phyloP scores from a whole-genome alignment of 2,329 filamentous ascomycete genomes.

The Alternaria postmessia region DNA sequence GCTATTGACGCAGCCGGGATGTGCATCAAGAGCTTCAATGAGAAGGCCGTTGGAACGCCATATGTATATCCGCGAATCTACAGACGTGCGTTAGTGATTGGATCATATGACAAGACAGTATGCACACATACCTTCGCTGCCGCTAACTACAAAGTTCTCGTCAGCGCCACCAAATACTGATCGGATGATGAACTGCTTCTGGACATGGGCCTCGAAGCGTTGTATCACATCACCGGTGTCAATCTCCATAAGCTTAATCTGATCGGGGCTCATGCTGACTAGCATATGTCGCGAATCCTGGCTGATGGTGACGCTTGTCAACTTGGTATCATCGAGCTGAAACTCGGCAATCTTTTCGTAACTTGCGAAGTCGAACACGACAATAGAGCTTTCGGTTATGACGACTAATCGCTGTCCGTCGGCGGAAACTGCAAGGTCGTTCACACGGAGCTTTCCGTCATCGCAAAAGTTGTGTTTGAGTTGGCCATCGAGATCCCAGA shows the following conservation, averaged over 20 bases:
- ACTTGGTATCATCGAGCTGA: slow-evolving; percentile 70
- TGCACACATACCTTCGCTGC: slow-evolving; percentile 78
- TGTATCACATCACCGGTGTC: slow-evolving; percentile 74
- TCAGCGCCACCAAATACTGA: slow-evolving; percentile 87
- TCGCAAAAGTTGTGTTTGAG: slow-evolving; percentile 68
- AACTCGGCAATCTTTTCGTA: slow-evolving; percentile 79
- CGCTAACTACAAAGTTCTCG: slow-evolving; percentile 90
- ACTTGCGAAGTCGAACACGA: slow-evolving; percentile 83
- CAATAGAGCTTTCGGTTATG: slow-evolving; percentile 74
- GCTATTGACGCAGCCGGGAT: slow-evolving; percentile 82
- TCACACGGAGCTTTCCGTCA: slow-evolving; percentile 72
- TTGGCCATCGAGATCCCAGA: slow-evolving; percentile 71
- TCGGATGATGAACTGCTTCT: slow-evolving; percentile 80
- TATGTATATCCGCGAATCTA: slow-evolving; percentile 77
- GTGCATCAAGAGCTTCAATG: slow-evolving; percentile 79
- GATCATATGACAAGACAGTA: neutral
- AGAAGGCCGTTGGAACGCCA: slow-evolving; percentile 86
- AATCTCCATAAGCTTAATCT: slow-evolving; percentile 81
- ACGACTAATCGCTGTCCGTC: slow-evolving; percentile 83
- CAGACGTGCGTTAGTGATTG: slow-evolving; percentile 2
- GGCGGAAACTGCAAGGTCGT: slow-evolving; percentile 83
- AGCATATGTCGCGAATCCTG: slow-evolving; percentile 82
- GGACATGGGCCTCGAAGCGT: slow-evolving; percentile 77
- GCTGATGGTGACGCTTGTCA: slow-evolving; percentile 83
- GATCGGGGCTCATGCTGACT: slow-evolving; percentile 79